Evolutionary conservation across 768 basidiomycete genomes (phyloP).

Genomic region (Suillus cothurnatus): DNA sequence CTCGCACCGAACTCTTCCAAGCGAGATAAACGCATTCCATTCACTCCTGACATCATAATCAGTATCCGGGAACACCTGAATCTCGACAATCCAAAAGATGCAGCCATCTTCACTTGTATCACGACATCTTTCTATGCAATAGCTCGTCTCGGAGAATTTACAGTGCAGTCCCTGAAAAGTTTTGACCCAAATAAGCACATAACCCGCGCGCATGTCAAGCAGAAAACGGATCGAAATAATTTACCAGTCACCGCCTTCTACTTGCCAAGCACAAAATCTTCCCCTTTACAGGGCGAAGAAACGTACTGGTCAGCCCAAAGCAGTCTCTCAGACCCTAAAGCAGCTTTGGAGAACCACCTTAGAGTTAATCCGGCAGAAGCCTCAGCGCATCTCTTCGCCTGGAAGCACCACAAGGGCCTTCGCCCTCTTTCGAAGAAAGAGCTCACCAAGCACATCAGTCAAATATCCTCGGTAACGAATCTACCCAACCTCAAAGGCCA

Average conservation of each 20-base stretch:
- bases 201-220: conserved; percentile 25
- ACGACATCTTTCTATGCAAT: conserved; percentile 39
- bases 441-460: conserved; percentile 8
- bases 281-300: conserved; percentile 11
- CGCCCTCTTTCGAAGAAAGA: not conserved
- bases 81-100: conserved; percentile 31
- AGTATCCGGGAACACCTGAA: conserved; percentile 20
- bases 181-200: conserved; percentile 33
- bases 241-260: conserved; percentile 27
- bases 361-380: conserved; percentile 10
- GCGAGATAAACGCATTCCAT: conserved; percentile 31
- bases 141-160: conserved; percentile 41
- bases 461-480: not conserved
- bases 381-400: conserved; percentile 14
- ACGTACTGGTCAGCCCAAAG: conserved; percentile 15
- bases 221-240: conserved; percentile 26
- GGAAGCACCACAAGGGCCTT: not conserved
- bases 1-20: conserved; percentile 23
- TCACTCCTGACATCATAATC: conserved; percentile 19
- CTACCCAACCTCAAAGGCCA: no score
- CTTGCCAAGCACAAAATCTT: conserved; percentile 33
- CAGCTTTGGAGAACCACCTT: conserved; percentile 15
- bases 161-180: conserved; percentile 33
- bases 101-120: conserved; percentile 40
- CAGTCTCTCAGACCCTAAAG: conserved; percentile 13